Evolutionary conservation across 148 eudicot genomes (phyloP).

Genomic region (Diospyros kaki): DNA sequence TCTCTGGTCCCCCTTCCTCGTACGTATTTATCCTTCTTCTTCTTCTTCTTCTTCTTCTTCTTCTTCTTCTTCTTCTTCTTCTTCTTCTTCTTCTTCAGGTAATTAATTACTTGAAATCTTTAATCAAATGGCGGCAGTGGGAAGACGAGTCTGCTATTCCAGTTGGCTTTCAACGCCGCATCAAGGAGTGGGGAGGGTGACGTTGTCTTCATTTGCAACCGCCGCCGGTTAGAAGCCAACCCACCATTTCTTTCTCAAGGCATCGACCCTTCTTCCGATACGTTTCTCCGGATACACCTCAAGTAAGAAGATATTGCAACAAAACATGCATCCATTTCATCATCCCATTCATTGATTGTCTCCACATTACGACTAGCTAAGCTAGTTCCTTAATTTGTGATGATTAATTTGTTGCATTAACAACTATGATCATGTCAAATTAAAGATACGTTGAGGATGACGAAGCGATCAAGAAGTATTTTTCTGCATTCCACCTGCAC

Average conservation of each 20-base stretch:
- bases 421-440: not conserved
- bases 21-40: slow-evolving; percentile 13
- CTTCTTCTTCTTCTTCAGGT: not conserved
- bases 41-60: slow-evolving; percentile 1
- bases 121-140: slow-evolving; percentile 47
- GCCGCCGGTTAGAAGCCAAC: slow-evolving; percentile 36
- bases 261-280: slow-evolving; percentile 49
- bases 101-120: not conserved
- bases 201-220: slow-evolving; percentile 64
- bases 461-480: slow-evolving; percentile 60
- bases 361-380: not conserved
- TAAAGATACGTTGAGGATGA: slow-evolving; percentile 72
- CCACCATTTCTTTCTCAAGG: slow-evolving; percentile 86
- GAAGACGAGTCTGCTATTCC: slow-evolving; percentile 81
- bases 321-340: no score
- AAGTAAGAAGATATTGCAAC: slow-evolving; percentile 34
- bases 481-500: slow-evolving; percentile 77
- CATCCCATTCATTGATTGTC: no score
- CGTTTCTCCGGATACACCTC: slow-evolving; percentile 55
- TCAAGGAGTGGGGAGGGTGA: slow-evolving; percentile 11
- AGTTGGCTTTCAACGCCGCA: slow-evolving; percentile 59
- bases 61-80: slow-evolving; percentile 6
- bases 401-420: not conserved
- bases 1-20: slow-evolving; percentile 82
- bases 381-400: not conserved